These are phyloP conservation scores for Wallacemonas rigidus DNA, from an alignment of 208 protist species.

Conservation along the genomic window DNA sequence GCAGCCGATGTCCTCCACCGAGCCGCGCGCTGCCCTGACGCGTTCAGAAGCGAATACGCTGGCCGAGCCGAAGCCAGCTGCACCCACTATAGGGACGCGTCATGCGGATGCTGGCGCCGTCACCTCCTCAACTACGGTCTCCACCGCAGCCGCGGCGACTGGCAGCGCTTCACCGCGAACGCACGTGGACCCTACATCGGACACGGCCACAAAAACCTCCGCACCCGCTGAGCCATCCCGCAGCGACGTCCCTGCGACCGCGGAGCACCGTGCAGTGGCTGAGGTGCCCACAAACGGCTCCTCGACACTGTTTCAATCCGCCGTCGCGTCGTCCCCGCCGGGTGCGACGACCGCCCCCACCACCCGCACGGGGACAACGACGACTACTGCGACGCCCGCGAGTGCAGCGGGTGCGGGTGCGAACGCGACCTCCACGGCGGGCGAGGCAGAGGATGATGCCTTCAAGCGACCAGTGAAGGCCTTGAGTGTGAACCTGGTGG, in stretches of 20 bases:
- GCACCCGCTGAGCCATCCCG: neutral
- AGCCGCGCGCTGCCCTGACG: neutral
- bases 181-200: neutral
- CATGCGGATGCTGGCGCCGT: neutral
- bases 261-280: neutral
- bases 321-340: neutral
- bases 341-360: neutral
- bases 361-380: constrained; percentile 1
- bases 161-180: neutral
- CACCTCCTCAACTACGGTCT: neutral
- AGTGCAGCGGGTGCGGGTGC: neutral
- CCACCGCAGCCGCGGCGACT: neutral
- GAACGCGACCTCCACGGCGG: neutral
- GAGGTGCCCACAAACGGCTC: neutral
- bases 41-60: neutral
- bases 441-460: neutral
- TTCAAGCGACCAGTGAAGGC: constrained; percentile 5
- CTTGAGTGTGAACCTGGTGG: constrained; percentile 4
- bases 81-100: no score
- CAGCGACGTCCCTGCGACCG: constrained; percentile 4
- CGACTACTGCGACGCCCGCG: constrained; percentile 11
- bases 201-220: neutral
- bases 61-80: no score
- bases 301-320: neutral
- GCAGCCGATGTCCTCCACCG: neutral